Evolutionary conservation across 441 rosid species (phyloP).

Genomic region (Populus hybrid): DNA sequence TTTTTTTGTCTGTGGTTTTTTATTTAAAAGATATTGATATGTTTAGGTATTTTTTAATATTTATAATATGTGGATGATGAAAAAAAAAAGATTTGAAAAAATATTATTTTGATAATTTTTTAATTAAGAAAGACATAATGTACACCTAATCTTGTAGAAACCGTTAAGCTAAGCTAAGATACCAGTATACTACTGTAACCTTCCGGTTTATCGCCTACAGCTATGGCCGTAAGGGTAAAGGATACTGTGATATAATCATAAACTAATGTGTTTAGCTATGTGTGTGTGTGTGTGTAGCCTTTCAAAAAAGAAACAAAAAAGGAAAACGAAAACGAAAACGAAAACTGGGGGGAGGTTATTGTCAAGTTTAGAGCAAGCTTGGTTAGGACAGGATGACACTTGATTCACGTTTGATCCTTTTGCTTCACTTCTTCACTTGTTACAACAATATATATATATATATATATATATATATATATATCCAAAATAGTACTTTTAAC

Average conservation of each 20-base stretch:
- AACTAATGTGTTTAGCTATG: too few species aligned
- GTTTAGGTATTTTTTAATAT: too few species aligned
- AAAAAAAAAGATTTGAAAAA: too few species aligned
- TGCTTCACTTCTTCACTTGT: constrained; percentile 82
- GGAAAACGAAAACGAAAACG: too few species aligned
- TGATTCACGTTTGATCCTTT: constrained; percentile 70
- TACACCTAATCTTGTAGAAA: constrained; percentile 8
- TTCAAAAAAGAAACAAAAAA: too few species aligned
- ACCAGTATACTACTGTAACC: neutral
- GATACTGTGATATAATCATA: neutral
- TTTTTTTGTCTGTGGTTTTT: too few species aligned
- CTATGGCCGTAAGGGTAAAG: constrained; percentile 45
- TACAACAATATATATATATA: constrained; percentile 19
- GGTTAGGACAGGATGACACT: constrained; percentile 56
- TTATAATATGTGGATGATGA: too few species aligned
- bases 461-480: too few species aligned
- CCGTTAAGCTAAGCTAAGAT: constrained; percentile 29
- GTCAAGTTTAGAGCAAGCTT: constrained; percentile 20
- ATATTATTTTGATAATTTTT: too few species aligned
- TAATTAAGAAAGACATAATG: neutral
- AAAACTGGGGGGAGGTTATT: too few species aligned
- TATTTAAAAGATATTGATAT: too few species aligned
- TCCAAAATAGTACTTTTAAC: too few species aligned
- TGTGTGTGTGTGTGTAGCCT: neutral
- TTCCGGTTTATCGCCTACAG: constrained; percentile 45